A percentile compares a stretch with the other conserved stretches of the same genome.
Conservation (phyloP, 1,284 basidiomycete genomes). For the Papiliotrema fonsecae region DNA sequence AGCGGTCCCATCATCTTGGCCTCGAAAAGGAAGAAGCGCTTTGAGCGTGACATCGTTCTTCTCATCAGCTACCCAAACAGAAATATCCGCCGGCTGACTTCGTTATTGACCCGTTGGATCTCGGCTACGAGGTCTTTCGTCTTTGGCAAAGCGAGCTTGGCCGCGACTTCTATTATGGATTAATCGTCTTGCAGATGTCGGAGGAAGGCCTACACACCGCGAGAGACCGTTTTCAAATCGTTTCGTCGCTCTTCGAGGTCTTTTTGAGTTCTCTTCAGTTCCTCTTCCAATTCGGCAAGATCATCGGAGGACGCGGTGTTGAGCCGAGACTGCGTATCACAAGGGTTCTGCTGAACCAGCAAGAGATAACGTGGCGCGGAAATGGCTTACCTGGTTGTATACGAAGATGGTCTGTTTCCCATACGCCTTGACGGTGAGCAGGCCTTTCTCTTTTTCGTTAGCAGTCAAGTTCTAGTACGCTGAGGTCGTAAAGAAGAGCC, state of each 20-base stretch:
- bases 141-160: constrained; percentile 61
- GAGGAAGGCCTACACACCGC: constrained; percentile 50
- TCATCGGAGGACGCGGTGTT: constrained; percentile 24
- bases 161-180: constrained; percentile 56
- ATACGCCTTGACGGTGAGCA: constrained; percentile 46
- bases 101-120: constrained; percentile 31
- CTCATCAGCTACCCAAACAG: not conserved
- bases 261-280: constrained; percentile 57
- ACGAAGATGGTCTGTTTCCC: constrained; percentile 65
- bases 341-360: not conserved
- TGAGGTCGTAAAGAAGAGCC: no score
- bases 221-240: constrained; percentile 52
- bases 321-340: constrained; percentile 12
- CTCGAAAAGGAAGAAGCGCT: constrained; percentile 26
- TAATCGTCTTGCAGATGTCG: not conserved
- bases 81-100: constrained; percentile 23
- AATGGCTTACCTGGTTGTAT: constrained; percentile 41
- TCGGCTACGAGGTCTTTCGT: constrained; percentile 56
- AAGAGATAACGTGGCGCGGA: not conserved
- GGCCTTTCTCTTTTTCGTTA: constrained; percentile 31
- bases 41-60: constrained; percentile 32
- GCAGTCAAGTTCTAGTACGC: no score
- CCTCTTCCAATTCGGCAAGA: constrained; percentile 32
- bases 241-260: constrained; percentile 64
- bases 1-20: constrained; percentile 10